phyloP scores from a whole-genome alignment of 148 eudicot genomes.

The Linanthus parryae region DNA sequence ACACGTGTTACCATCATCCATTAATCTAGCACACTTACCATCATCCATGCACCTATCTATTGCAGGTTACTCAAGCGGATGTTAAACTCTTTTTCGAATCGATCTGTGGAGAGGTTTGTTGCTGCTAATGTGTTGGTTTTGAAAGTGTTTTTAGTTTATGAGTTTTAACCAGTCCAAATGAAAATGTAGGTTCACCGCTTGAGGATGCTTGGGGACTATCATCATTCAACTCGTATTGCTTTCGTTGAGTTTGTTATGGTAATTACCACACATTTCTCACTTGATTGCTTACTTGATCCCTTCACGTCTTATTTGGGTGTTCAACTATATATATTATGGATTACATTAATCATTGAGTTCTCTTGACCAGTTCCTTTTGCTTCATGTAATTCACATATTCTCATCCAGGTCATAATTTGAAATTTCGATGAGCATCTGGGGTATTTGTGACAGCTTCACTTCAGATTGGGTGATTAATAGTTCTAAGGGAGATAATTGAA shows the following conservation, averaged over 20 bases:
- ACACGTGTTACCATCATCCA: conserved; percentile 2
- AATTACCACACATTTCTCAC: conserved; percentile 11
- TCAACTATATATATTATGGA: too few species aligned
- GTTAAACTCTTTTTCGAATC: conserved; percentile 80
- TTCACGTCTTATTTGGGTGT: too few species aligned
- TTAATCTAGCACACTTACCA: conserved; percentile 2
- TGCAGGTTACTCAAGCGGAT: conserved; percentile 81
- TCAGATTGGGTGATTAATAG: too few species aligned
- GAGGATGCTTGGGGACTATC: conserved; percentile 96
- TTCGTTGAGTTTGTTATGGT: conserved; percentile 91
- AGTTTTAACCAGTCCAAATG: conserved; percentile 12
- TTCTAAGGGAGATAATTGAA: too few species aligned
- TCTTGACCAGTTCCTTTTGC: too few species aligned
- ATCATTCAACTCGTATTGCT: conserved; percentile 95
- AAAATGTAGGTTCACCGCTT: conserved; percentile 61
- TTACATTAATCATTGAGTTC: too few species aligned
- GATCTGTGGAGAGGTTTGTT: conserved; percentile 86
- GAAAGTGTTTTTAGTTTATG: conserved; percentile 6
- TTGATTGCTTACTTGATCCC: neutral
- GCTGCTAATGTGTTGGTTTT: conserved; percentile 6
- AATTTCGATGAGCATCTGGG: too few species aligned
- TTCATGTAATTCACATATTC: too few species aligned
- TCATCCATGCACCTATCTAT: conserved; percentile 1
- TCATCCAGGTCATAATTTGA: too few species aligned
- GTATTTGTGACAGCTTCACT: too few species aligned